Evolutionary conservation across 2,329 filamentous ascomycete species (phyloP).

Genomic region (Sordariomycetes sp.): DNA sequence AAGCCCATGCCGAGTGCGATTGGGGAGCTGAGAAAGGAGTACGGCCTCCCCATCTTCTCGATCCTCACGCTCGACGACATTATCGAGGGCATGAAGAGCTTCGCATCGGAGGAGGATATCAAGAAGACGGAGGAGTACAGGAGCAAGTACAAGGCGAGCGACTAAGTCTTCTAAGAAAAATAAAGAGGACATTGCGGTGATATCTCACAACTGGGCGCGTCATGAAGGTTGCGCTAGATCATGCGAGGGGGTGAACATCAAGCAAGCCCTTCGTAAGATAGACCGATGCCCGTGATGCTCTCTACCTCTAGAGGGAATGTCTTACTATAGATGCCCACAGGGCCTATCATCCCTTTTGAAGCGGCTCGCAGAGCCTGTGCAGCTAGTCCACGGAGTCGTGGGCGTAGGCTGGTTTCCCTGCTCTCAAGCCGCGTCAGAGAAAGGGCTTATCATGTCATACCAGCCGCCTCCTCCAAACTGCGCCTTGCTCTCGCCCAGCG

Average conservation of each 20-base stretch:
- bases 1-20: slow-evolving; percentile 67
- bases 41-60: slow-evolving; percentile 67
- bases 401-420: neutral
- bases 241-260: too few species aligned
- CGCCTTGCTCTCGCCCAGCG: slow-evolving; percentile 53
- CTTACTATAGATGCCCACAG: too few species aligned
- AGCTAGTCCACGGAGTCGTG: neutral
- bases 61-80: slow-evolving; percentile 81
- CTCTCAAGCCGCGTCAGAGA: neutral
- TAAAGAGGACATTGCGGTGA: neutral
- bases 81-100: slow-evolving; percentile 50
- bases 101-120: slow-evolving; percentile 49
- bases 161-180: slow-evolving; percentile 18
- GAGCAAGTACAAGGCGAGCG: slow-evolving; percentile 46
- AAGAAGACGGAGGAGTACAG: slow-evolving; percentile 63
- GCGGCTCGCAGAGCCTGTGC: neutral
- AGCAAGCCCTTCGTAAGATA: too few species aligned
- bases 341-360: too few species aligned
- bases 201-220: neutral
- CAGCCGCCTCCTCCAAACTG: slow-evolving; percentile 69
- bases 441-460: slow-evolving; percentile 58
- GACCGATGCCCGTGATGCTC: too few species aligned
- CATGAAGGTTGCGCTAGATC: too few species aligned
- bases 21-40: slow-evolving; percentile 72
- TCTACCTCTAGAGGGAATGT: too few species aligned